These are phyloP conservation scores for Arctium minus DNA, from an alignment of 129 eudicot genomes.

Conservation along the genomic window DNA sequence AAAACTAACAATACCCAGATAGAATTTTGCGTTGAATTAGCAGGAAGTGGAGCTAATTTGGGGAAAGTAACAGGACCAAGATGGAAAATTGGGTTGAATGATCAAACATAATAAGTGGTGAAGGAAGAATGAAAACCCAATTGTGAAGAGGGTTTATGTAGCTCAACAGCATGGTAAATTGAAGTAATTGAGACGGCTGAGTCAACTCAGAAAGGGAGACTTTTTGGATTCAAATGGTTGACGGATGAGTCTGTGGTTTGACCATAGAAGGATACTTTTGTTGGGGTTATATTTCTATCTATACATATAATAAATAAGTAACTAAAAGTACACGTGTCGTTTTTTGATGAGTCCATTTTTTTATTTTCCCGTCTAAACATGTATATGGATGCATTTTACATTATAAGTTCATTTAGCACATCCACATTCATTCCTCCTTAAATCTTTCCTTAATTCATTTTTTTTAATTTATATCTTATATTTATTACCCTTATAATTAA, in stretches of 20 bases:
- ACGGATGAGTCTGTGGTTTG: conserved; percentile 14
- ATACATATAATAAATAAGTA: too few relatives aligned
- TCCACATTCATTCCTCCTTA: too few relatives aligned
- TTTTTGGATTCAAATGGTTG: conserved; percentile 21
- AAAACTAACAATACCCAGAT: neutral
- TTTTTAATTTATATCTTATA: too few relatives aligned
- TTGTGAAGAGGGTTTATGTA: neutral
- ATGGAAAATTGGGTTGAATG: neutral
- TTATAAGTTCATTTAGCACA: too few relatives aligned
- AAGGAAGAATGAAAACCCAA: neutral
- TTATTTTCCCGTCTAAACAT: too few relatives aligned
- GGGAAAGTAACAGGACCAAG: neutral
- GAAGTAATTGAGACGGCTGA: conserved; percentile 2
- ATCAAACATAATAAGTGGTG: neutral
- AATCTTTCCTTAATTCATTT: too few relatives aligned
- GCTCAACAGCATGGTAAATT: neutral
- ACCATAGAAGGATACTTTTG: neutral
- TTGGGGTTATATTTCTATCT: neutral
- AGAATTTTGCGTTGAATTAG: neutral
- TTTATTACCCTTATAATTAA: too few relatives aligned
- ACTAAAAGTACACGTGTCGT: too few relatives aligned
- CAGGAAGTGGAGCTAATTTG: neutral
- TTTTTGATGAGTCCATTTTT: too few relatives aligned
- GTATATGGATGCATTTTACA: too few relatives aligned
- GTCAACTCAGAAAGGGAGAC: conserved; percentile 7